A percentile compares a stretch with the other conserved stretches of the same genome.
Evolutionary conservation across 345 rosid species (phyloP).

Genomic region (Dipteronia dyeriana): DNA sequence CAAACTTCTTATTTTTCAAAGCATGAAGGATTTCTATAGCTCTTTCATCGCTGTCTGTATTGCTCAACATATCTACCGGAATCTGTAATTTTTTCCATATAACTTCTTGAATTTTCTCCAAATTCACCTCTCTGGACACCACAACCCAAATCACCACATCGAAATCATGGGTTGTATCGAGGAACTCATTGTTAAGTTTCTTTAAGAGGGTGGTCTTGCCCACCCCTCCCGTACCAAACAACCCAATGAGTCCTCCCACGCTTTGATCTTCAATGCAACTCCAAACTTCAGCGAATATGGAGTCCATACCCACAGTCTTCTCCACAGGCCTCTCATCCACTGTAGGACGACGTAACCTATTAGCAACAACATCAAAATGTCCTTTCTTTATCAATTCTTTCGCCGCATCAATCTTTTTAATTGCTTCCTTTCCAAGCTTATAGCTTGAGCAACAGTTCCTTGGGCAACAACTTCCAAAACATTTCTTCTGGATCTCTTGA

Average conservation of each 20-base stretch:
- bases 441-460: not conserved
- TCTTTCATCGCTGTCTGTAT: not conserved
- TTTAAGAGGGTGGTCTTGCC: constrained; percentile 12
- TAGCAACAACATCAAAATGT: not conserved
- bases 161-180: not conserved
- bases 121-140: not conserved
- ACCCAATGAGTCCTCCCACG: not conserved
- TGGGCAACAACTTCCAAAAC: not conserved
- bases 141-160: not conserved
- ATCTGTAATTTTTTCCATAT: constrained; percentile 9
- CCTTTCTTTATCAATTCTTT: too few species aligned
- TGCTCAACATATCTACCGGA: not conserved
- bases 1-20: constrained; percentile 12
- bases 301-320: not conserved
- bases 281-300: not conserved
- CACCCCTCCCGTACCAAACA: constrained; percentile 1
- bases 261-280: not conserved
- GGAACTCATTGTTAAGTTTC: not conserved
- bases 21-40: not conserved
- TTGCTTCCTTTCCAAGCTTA: not conserved
- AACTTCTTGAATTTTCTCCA: not conserved
- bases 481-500: not conserved
- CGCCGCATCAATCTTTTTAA: too few species aligned
- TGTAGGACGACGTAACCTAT: not conserved
- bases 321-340: not conserved